A percentile compares a stretch with the other conserved stretches of the same genome.
Evolutionary conservation across 345 rosid species (phyloP).

Genomic region (Durio zibethinus): DNA sequence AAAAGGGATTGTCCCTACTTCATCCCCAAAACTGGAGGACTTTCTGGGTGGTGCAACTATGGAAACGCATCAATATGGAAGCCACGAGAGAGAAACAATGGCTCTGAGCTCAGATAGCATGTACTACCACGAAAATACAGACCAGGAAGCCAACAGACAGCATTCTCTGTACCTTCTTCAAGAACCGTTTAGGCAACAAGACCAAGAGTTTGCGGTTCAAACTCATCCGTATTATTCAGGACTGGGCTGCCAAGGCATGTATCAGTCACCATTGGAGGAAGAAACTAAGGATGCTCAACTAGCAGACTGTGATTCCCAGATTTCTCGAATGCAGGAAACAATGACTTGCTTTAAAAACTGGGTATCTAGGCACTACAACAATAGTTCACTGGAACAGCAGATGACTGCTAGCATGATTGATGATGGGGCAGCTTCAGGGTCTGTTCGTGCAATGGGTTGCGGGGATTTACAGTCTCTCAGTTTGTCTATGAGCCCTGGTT

Average conservation of each 20-base stretch:
- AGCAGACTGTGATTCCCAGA: constrained; percentile 28
- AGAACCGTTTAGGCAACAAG: constrained; percentile 31
- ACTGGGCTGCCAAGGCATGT: constrained; percentile 27
- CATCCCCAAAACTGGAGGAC: constrained; percentile 72
- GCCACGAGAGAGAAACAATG: constrained; percentile 41
- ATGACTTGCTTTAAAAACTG: constrained; percentile 38
- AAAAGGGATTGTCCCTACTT: constrained; percentile 42
- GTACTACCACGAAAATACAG: constrained; percentile 33
- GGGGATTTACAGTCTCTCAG: constrained; percentile 54
- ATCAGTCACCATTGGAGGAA: constrained; percentile 32
- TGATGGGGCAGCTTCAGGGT: constrained; percentile 22
- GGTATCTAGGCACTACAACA: constrained; percentile 36
- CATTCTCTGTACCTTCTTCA: constrained; percentile 37
- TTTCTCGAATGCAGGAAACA: constrained; percentile 27
- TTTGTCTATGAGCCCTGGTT: constrained; percentile 70
- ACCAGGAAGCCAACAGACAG: constrained; percentile 25
- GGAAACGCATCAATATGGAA: constrained; percentile 36
- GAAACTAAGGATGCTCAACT: constrained; percentile 28
- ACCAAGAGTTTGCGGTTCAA: constrained; percentile 31
- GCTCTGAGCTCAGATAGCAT: constrained; percentile 45
- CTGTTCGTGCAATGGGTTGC: constrained; percentile 34
- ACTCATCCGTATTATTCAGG: constrained; percentile 32
- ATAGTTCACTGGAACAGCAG: constrained; percentile 34
- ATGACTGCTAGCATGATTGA: constrained; percentile 26
- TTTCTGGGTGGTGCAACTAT: constrained; percentile 60